A percentile compares a stretch with the other conserved stretches of the same genome.
phyloP scores from a whole-genome alignment of 305 asterid species.

The Galium porrigens region DNA sequence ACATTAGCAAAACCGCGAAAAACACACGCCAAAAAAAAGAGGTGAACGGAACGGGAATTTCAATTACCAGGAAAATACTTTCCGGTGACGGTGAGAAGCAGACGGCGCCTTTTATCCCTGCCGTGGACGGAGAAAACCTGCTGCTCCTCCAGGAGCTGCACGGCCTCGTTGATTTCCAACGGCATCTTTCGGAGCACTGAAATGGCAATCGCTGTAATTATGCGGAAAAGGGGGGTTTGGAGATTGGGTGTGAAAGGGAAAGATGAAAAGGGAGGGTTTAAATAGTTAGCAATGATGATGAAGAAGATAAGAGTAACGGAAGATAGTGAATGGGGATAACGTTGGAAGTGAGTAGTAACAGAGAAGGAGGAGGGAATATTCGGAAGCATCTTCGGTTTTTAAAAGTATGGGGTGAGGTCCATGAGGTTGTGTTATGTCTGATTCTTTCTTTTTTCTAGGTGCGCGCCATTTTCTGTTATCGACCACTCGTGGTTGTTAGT shows the following conservation, averaged over 20 bases:
- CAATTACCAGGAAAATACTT: constrained; percentile 59
- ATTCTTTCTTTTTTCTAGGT: not conserved
- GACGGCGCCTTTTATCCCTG: constrained; percentile 54
- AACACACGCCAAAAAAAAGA: not conserved
- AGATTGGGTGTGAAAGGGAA: not conserved
- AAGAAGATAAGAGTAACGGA: not conserved
- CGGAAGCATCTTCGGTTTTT: constrained; percentile 5
- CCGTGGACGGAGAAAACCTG: constrained; percentile 63
- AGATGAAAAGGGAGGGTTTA: not conserved
- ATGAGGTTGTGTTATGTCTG: not conserved
- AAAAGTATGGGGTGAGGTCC: not conserved
- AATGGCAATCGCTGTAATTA: not conserved
- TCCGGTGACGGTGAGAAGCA: constrained; percentile 56
- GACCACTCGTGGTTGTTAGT: not conserved
- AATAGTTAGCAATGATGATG: not conserved
- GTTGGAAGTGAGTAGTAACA: not conserved
- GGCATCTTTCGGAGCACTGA: not conserved
- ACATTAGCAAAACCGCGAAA: not conserved
- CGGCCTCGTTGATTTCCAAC: constrained; percentile 12
- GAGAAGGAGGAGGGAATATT: constrained; percentile 1
- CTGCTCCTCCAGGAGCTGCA: constrained; percentile 35
- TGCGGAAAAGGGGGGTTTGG: not conserved
- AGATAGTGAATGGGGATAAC: not conserved
- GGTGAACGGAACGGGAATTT: not conserved
- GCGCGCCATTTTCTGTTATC: not conserved